Evolutionary conservation across 805 yeast genomes (phyloP).

Genomic region (Crinitomyces ghanaensis): DNA sequence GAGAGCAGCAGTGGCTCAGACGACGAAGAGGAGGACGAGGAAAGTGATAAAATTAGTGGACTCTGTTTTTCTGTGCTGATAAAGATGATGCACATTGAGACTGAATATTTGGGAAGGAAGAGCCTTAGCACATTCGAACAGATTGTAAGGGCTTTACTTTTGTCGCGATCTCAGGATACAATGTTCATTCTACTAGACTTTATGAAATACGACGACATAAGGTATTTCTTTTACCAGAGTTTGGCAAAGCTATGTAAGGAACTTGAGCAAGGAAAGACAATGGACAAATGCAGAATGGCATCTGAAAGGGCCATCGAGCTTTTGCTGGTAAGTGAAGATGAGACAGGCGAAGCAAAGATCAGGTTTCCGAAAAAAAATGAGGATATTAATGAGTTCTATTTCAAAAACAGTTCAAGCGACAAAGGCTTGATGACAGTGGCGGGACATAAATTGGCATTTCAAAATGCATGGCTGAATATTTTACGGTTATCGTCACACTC

Average conservation of each 20-base stretch:
- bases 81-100: conserved; percentile 36
- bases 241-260: conserved; percentile 25
- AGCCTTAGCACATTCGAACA: no score
- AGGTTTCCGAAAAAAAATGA: conserved; percentile 17
- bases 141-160: no score
- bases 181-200: no score
- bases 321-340: conserved; percentile 10
- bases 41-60: no score
- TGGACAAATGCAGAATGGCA: conserved; percentile 6
- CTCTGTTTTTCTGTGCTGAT: conserved; percentile 17
- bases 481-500: conserved; percentile 42
- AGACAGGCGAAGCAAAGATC: no score
- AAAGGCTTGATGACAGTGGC: conserved; percentile 23
- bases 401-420: conserved; percentile 16
- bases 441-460: conserved; percentile 53
- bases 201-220: conserved; percentile 55
- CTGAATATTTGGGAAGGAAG: conserved; percentile 48
- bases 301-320: conserved; percentile 14
- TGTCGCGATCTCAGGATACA: no score
- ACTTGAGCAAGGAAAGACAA: not conserved
- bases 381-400: conserved; percentile 13
- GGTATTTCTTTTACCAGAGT: conserved; percentile 56
- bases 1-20: no score
- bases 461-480: conserved; percentile 51
- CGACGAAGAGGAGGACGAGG: no score